phyloP scores from a whole-genome alignment of 2,329 filamentous ascomycete genomes.

The Xylaria sp. region DNA sequence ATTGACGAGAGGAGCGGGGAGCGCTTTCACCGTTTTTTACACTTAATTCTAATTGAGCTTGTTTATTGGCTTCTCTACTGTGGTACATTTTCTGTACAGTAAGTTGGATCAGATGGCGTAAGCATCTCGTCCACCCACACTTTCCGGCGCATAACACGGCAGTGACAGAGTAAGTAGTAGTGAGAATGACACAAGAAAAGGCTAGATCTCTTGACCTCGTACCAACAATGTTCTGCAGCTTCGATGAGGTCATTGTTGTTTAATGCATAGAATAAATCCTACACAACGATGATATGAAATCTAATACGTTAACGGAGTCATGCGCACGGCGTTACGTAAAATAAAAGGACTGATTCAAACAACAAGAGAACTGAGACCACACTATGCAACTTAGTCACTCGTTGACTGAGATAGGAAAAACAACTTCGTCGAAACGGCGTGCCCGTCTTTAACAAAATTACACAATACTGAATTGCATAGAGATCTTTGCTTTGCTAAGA shows the following conservation, averaged over 20 bases:
- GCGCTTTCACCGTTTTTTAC: neutral
- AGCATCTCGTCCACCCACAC: neutral
- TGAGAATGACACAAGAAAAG: neutral
- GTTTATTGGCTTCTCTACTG: neutral
- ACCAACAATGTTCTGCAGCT: slow-evolving; percentile 4
- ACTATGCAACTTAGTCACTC: neutral
- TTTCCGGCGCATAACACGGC: neutral
- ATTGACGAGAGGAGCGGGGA: neutral
- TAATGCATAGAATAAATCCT: slow-evolving; percentile 14
- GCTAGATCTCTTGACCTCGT: neutral
- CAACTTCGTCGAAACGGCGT: neutral
- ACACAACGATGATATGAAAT: slow-evolving; percentile 2
- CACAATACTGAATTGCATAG: neutral
- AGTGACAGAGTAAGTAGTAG: neutral
- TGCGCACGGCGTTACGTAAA: slow-evolving; percentile 7
- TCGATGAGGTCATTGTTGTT: slow-evolving; percentile 7
- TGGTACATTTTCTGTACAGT: neutral
- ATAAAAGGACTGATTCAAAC: neutral
- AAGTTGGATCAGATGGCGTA: neutral
- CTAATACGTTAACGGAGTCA: neutral
- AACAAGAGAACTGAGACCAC: neutral
- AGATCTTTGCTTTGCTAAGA: neutral
- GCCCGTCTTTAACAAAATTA: neutral
- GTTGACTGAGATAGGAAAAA: neutral
- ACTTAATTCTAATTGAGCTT: neutral